phyloP scores from a whole-genome alignment of 768 basidiomycete genomes.

The Boletus barrowsii region DNA sequence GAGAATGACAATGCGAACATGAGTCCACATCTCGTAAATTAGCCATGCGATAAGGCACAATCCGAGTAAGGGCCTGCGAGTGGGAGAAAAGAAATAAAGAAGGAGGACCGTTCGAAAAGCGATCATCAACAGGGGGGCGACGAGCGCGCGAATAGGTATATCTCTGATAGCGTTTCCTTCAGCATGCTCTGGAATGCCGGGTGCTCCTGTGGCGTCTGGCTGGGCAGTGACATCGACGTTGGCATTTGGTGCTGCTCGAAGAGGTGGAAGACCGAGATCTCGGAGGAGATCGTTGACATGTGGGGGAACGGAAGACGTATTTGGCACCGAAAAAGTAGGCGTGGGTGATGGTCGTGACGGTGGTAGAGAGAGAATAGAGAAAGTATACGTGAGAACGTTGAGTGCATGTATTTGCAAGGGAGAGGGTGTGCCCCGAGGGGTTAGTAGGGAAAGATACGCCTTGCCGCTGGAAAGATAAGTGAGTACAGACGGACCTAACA shows the following conservation, averaged over 20 bases:
- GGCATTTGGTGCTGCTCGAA: conserved; percentile 37
- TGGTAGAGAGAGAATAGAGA: conserved; percentile 58
- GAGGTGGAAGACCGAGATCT: conserved; percentile 58
- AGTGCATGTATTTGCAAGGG: conserved; percentile 59
- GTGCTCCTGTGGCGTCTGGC: conserved; percentile 17
- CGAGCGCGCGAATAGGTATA: conserved; percentile 61
- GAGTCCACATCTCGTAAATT: conserved; percentile 73
- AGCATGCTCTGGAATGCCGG: conserved; percentile 14
- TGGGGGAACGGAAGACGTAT: conserved; percentile 35
- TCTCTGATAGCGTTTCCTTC: conserved; percentile 45
- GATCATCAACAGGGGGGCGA: conserved; percentile 68
- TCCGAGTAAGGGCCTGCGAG: conserved; percentile 68
- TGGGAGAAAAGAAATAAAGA: conserved; percentile 75
- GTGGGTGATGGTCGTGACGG: conserved; percentile 36
- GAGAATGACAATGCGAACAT: conserved; percentile 48
- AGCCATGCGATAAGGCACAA: conserved; percentile 67
- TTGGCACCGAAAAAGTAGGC: conserved; percentile 26
- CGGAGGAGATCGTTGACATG: conserved; percentile 61
- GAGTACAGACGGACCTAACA: not conserved
- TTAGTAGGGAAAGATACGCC: conserved; percentile 51
- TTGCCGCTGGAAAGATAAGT: conserved; percentile 26
- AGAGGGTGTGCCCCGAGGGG: conserved; percentile 47
- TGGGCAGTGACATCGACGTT: conserved; percentile 19
- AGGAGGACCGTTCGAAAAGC: conserved; percentile 63
- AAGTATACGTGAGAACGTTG: conserved; percentile 32